phyloP scores from a whole-genome alignment of 352 stramenopile species.

The Globisporangium barbulae region DNA sequence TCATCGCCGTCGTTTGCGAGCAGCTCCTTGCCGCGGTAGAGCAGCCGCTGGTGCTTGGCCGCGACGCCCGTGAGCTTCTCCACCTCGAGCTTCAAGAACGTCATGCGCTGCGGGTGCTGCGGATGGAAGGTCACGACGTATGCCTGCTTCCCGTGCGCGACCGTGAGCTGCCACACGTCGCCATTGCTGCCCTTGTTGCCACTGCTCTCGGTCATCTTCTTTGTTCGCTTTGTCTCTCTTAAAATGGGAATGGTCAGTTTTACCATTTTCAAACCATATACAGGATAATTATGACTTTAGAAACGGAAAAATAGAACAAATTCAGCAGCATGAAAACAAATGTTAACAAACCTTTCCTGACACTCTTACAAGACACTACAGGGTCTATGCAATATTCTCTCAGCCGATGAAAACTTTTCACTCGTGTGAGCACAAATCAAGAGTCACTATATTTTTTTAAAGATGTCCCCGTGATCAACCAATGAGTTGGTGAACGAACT shows the following conservation, averaged over 20 bases:
- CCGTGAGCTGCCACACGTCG: slow-evolving; percentile 30
- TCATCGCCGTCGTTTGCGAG: not conserved
- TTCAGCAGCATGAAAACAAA: too few species aligned
- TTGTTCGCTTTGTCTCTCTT: not conserved
- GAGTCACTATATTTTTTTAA: too few species aligned
- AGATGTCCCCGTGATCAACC: too few species aligned
- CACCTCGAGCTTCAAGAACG: slow-evolving; percentile 30
- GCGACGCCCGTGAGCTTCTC: slow-evolving; percentile 31
- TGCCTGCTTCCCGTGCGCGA: slow-evolving; percentile 45
- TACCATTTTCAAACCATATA: not conserved
- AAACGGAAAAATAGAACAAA: too few species aligned
- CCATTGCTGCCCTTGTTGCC: slow-evolving; percentile 12
- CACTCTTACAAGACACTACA: too few species aligned
- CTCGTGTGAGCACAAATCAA: too few species aligned
- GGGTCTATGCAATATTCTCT: too few species aligned
- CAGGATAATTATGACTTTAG: too few species aligned
- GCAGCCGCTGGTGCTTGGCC: slow-evolving; percentile 45
- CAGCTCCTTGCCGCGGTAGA: slow-evolving; percentile 50
- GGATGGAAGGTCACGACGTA: slow-evolving; percentile 23
- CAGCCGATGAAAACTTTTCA: too few species aligned
- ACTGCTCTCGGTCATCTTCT: not conserved
- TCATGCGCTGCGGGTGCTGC: slow-evolving; percentile 24
- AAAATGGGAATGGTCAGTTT: not conserved
- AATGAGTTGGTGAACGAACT: too few species aligned
- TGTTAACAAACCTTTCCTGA: too few species aligned